Base-by-base conservation (phyloP, 2,329 filamentous ascomycete species). In the Penicillium brevicompactum region DNA sequence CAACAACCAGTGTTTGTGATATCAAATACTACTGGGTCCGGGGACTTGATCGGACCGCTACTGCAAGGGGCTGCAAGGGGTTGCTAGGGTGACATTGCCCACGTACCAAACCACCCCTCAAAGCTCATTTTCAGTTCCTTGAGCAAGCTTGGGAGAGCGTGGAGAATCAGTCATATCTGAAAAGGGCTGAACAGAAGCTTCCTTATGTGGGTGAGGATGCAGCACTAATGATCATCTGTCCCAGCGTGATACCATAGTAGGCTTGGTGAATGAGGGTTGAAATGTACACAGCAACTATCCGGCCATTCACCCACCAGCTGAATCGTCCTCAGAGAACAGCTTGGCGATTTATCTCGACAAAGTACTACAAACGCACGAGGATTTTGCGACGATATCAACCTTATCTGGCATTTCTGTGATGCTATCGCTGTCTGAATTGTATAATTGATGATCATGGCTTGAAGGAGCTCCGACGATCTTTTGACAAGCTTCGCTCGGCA, bases 61-160 rank as follows among this genome's bases (percentile, higher is more conserved):
- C 30, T 47, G 49, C 51, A 60, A 58, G 58, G 58, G 56, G 49
- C 40, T 18, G n/a, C 13, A 27, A 18, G 51, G 47, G 52, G 43
- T 56, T 58, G 43, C 40, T 11, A 44, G n/a, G 42, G 56, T 41
- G 49, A 51, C 53, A 42, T 18, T 18, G 51, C 37, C 37, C 37
- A 41, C 57, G 42, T 58, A 31, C 57, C 51, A 37, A 53, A 13
- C 27, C 37, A 41, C 7, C 49, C 48, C 51, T 30, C 13, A 32
- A 3, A 37, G 16, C 38, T 18, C 27, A 21, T 31, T 37, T 37
- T 7, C 18, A n/a, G 32, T 14, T 38, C 49, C 32, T 46, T 22
- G 34, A 38, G 31, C 4, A 14, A 43, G 30, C 8, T 27, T 27
- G 24, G 5, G 5, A 27, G 24, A 27, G 24, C 24, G 5, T 27